phyloP scores from a whole-genome alignment of 2,329 filamentous ascomycete genomes.

The Colletotrichum horii region DNA sequence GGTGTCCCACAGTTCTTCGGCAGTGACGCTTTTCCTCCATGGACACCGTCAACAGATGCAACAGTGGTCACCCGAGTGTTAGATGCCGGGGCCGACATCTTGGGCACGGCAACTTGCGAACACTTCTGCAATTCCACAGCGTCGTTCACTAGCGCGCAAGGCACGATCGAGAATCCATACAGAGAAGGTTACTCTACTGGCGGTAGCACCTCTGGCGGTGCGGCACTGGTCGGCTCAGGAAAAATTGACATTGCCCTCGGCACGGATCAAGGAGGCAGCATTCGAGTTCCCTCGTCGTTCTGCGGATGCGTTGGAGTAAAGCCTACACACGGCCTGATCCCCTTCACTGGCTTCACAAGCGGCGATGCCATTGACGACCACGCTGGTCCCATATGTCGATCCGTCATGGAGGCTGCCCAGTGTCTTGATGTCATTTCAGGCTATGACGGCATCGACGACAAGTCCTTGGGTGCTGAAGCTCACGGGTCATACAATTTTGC shows the following conservation, averaged over 20 bases:
- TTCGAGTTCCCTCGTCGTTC: constrained; percentile 47
- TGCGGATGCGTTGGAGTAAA: constrained; percentile 52
- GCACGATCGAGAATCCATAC: constrained; percentile 51
- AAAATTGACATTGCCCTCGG: constrained; percentile 50
- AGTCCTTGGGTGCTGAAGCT: constrained; percentile 37
- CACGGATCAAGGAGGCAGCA: constrained; percentile 53
- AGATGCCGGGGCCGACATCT: constrained; percentile 54
- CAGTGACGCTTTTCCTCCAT: constrained; percentile 52
- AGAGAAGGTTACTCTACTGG: constrained; percentile 50
- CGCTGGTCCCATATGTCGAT: constrained; percentile 46
- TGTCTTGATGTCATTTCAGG: constrained; percentile 52
- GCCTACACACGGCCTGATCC: constrained; percentile 55
- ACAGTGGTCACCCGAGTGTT: constrained; percentile 56
- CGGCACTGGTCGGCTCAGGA: constrained; percentile 48
- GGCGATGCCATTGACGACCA: constrained; percentile 58
- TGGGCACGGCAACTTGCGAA: constrained; percentile 58
- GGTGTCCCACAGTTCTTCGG: constrained; percentile 59
- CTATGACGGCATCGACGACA: constrained; percentile 53
- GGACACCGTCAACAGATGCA: constrained; percentile 58
- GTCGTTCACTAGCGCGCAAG: constrained; percentile 51
- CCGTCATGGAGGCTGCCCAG: constrained; percentile 42
- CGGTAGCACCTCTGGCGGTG: constrained; percentile 54
- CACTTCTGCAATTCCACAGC: constrained; percentile 56
- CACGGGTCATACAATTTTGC: constrained; percentile 33
- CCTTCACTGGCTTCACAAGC: constrained; percentile 53